Percentiles rank a stretch among this genome's conserved stretches.
These are phyloP conservation scores for Diaporthe batatas DNA, from an alignment of 2,329 filamentous ascomycete species.

Conservation along the genomic window DNA sequence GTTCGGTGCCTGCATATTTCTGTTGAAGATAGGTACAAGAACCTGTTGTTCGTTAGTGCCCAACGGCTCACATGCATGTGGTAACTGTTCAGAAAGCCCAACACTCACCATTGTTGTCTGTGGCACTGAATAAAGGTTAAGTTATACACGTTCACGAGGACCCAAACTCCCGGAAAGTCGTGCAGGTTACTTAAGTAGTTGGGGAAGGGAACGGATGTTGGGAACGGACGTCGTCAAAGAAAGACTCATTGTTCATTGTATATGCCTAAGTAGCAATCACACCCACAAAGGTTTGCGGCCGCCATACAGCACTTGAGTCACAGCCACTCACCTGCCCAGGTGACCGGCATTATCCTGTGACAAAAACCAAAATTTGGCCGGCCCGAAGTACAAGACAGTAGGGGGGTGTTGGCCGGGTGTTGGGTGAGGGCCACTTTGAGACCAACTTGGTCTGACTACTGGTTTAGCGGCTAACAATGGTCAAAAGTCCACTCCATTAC, in stretches of 20 bases:
- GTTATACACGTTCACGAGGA: background rate
- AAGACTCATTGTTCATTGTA: background rate
- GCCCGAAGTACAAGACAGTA: background rate
- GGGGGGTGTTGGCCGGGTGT: background rate
- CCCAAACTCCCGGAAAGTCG: too few species aligned
- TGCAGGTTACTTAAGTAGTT: background rate
- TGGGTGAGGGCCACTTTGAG: background rate
- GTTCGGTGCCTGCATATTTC: background rate
- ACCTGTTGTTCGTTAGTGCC: conserved; percentile 2
- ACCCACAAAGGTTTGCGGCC: background rate
- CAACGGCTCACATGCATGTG: too few species aligned
- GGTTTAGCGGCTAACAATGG: background rate
- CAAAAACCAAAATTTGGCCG: background rate
- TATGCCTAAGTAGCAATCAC: background rate
- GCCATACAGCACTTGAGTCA: background rate
- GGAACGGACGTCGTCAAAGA: background rate
- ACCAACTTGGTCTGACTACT: background rate
- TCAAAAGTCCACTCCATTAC: background rate
- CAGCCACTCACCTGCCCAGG: background rate
- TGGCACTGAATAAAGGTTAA: background rate
- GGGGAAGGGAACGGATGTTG: too few species aligned
- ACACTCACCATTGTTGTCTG: background rate
- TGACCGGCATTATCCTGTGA: conserved; percentile 21
- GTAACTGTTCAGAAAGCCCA: background rate
- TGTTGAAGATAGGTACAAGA: conserved; percentile 1